Evolutionary conservation across 495 filamentous ascomycete species (phyloP), one percentile per base, ranked within the genome.

Genomic region (Aspergillus nidulans): DNA sequence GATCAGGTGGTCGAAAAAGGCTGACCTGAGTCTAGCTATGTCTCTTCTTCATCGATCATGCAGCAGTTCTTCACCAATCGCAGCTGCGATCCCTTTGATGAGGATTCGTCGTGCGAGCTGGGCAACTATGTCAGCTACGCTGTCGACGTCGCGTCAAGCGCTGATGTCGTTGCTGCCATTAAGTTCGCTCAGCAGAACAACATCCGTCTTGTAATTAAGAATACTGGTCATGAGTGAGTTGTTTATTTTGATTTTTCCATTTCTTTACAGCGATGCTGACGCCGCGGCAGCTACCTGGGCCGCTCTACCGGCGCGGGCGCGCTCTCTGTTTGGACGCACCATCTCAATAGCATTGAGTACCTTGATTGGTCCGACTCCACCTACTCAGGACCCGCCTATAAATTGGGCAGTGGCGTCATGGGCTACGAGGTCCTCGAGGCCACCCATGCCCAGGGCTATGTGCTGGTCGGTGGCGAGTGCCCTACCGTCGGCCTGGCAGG

Each of bases 191-290:
- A 70, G 20, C 42, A 77, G 19, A 72, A 83, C 60, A 86, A 83
- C 65, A 71, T 89, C 39, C 78, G 84, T 23, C 66, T 89, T 20
- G 74, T 87, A 26, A 77, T 89, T 41, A 81, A 80, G 25, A 87
- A 87, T 62, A 88, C 85, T 3, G 85, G 85, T 6, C 70, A 76
- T 69, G 74, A 81, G 69, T 72, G 52, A 62, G 69, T 65, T 13
- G 2, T 12, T 12, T 34, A 5, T 12, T 12, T n/a, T n/a, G n/a
- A n/a, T n/a, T n/a, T n/a, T n/a, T n/a, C n/a, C n/a, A n/a, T n/a
- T n/a, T n/a, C n/a, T n/a, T n/a, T n/a, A n/a, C n/a, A n/a, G n/a
- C n/a, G n/a, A n/a, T n/a, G n/a, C n/a, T 18, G 1, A 20, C 26
- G 26, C 10, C 26, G 26, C 26, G 10, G 10, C 32, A 72, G 69